A percentile compares a stretch with the other conserved stretches of the same genome.
phyloP scores from a whole-genome alignment of 116 monocot genomes.

The Trichopus zeylanicus region DNA sequence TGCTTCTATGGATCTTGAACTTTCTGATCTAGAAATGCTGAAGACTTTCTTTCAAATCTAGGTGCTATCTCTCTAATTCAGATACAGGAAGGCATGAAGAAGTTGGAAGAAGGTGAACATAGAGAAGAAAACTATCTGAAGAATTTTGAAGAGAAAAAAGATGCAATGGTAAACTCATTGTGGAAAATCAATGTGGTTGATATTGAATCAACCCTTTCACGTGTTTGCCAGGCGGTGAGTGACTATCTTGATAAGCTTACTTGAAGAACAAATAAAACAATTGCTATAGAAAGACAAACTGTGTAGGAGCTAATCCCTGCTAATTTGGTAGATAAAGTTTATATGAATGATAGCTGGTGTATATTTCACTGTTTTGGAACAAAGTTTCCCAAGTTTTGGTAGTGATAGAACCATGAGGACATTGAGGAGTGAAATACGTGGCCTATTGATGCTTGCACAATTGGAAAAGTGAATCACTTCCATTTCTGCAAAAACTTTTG shows the following conservation, averaged over 20 bases:
- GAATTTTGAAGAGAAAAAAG: slow-evolving; percentile 60
- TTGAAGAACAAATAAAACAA: neutral
- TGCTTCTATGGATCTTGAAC: neutral
- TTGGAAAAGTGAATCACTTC: no score
- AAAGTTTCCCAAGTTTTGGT: no score
- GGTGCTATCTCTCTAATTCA: slow-evolving; percentile 77
- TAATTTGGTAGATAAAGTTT: no score
- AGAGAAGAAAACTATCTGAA: slow-evolving; percentile 47
- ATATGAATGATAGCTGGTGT: no score
- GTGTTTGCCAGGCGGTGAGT: slow-evolving; percentile 69
- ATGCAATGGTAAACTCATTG: slow-evolving; percentile 70
- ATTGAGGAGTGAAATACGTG: no score
- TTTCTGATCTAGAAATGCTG: neutral
- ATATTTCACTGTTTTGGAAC: no score
- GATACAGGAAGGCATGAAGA: slow-evolving; percentile 69
- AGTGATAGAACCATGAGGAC: no score
- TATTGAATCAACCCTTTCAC: slow-evolving; percentile 78
- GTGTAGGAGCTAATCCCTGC: no score
- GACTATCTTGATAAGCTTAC: neutral
- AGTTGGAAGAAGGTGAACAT: slow-evolving; percentile 38
- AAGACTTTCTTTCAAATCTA: slow-evolving; percentile 6
- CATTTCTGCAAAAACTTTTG: no score
- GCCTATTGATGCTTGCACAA: no score
- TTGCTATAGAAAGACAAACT: no score
- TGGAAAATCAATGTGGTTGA: slow-evolving; percentile 96